Base-by-base conservation (phyloP, 331 rosid species). In the Quercus tomentella region DNA sequence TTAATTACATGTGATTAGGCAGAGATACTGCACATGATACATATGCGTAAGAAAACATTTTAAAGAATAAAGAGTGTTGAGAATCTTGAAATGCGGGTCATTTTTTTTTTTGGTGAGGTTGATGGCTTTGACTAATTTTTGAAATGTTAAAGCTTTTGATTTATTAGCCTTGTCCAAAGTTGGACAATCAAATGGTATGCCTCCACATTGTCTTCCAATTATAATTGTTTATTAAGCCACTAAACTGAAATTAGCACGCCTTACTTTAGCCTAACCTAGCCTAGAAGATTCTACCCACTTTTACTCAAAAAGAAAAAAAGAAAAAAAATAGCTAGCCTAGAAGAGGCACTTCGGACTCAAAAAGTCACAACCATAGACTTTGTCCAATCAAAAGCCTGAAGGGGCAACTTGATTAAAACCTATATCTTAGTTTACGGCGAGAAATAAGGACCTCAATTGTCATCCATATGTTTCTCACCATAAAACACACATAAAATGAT, bases 351-450 rank as follows among this genome's bases (percentile, higher is more conserved):
- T 60, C 16, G 66, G 66, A 58, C 63, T 20, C 67, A 41, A 41
- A 41, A 41, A 58, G 17, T 49, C 55, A 14, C 55, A 49, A 49
- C 55, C 18, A 14, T 4, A 49, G 18, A 49, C 16, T 49, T 4
- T 49, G 55, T 49, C 55, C 55, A 11, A 11, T 15, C 55, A 15
- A 49, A 49, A 14, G 55, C 18, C 18, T 49, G 17, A 49, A 49
- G 55, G 55, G 55, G 55, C 55, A 49, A 49, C 55, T 49, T 49
- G 20, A 30, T 56, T 43, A 18, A 18, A 26, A 83, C 55, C 18
- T 37, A 21, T 9, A 55, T 78, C 82, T 73, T 56, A 16, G 60
- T 71, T 79, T 71, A 72, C 12, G 85, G 83, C 85, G 65, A 43
- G 30, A 75, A 75, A 67, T 35, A 54, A 62, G 86, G 87, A 26